Conservation (phyloP, 2,329 filamentous ascomycete species). For the Cordyceps militaris region DNA sequence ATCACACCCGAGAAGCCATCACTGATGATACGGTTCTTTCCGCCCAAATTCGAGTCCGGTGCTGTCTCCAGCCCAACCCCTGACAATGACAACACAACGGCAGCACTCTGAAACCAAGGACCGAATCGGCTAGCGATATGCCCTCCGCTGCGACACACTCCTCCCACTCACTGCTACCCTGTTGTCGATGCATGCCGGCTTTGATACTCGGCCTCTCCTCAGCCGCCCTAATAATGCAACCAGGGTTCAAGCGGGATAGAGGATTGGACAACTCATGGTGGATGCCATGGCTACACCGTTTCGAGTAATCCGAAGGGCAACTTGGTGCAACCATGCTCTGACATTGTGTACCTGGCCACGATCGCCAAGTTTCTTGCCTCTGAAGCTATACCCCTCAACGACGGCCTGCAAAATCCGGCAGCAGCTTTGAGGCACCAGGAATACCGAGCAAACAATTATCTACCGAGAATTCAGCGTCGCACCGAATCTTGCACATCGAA, state of each 20-base stretch:
- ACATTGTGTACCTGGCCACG: background rate
- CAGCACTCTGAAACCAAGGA: background rate
- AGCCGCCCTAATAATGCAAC: background rate
- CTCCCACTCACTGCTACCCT: background rate
- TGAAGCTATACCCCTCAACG: background rate
- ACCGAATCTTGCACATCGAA: too few species aligned
- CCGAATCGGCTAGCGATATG: background rate
- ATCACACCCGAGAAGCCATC: background rate
- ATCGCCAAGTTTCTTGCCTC: background rate
- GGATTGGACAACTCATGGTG: background rate
- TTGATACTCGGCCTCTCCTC: background rate
- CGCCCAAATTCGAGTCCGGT: too few species aligned
- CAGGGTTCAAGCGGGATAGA: slow-evolving; percentile 1
- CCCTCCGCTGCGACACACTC: background rate
- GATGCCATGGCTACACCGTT: background rate
- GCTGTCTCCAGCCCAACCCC: background rate
- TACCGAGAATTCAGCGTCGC: too few species aligned
- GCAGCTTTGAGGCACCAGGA: too few species aligned
- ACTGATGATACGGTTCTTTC: slow-evolving; percentile 11
- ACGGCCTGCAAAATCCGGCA: too few species aligned
- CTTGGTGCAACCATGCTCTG: background rate
- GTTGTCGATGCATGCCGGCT: background rate
- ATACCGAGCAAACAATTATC: too few species aligned
- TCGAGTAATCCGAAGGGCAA: slow-evolving; percentile 8
- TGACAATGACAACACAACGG: background rate